Evolutionary conservation across 306 rosid genomes (phyloP), one percentile per base, ranked within the genome.

Genomic region (Glycine soja): DNA sequence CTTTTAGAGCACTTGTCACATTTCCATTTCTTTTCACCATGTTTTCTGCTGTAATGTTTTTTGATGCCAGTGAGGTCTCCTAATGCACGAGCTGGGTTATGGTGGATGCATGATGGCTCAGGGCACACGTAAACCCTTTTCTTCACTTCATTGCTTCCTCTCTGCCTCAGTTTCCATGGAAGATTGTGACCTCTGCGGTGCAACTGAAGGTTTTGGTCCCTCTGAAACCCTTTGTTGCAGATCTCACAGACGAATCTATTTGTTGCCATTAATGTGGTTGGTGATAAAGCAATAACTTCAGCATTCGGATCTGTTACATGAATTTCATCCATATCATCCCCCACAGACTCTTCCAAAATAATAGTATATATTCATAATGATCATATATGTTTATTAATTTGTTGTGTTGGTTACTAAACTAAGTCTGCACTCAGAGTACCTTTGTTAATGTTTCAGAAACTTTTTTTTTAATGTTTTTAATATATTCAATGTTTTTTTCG

Each of bases 31-130:
- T 88, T 91, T 81, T 88, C 94, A 6, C 94, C 94, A 64, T 89
- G 97, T 80, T 91, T 91, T 13, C 97, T 73, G 87, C 94, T 88
- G 46, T 77, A 91, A 78, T 91, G 95, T 79, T 91, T 91, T 43
- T 92, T 92, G 15, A 92, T 88, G 13, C 94, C 94, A 0, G 95
- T 91, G 32, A 92, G 94, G 81, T 91, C 97, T 48, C 95, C 97
- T 0, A 93, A 61, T 13, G 94, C 97, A 12, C 94, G 93, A 34
- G 88, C 82, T 1, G 95, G 94, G 85, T 87, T 88, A 81, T 62
- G 68, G 68, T 62, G 68, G 68, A 62, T 45, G 68, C 68, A 62
- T 30, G 68, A 62, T 3, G 45, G 85, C 65, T 93, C 94, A 3
- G 95, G 97, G 76, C 96, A 91, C 34, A 87, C 87, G 73, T 89